A percentile compares a stretch with the other conserved stretches of the same genome.
Evolutionary conservation across 2,329 filamentous ascomycete species (phyloP).

Genomic region (Colletotrichum scovillei): DNA sequence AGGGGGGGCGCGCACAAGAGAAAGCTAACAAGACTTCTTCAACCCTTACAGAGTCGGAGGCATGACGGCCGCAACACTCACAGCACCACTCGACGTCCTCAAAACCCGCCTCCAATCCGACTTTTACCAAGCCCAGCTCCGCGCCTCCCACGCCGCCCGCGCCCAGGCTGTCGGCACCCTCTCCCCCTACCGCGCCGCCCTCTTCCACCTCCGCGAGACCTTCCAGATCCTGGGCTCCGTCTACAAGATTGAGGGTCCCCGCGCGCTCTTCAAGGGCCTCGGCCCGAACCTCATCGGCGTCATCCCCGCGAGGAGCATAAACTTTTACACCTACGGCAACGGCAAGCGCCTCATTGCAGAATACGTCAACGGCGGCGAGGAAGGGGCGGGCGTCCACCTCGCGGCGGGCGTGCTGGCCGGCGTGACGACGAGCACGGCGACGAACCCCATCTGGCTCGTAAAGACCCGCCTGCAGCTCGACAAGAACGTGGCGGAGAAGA

Average conservation of each 20-base stretch:
- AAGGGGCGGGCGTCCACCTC: constrained; percentile 82
- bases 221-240: constrained; percentile 87
- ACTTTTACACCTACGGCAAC: constrained; percentile 94
- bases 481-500: constrained; percentile 78
- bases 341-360: constrained; percentile 85
- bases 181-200: constrained; percentile 71
- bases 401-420: constrained; percentile 81
- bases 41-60: constrained; percentile 75
- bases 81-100: constrained; percentile 91
- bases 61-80: constrained; percentile 93
- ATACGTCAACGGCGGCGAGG: constrained; percentile 76
- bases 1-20: background rate
- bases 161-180: constrained; percentile 62
- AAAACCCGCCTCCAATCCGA: constrained; percentile 95
- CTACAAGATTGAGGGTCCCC: constrained; percentile 82
- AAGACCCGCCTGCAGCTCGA: constrained; percentile 95
- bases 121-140: constrained; percentile 89
- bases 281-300: constrained; percentile 92
- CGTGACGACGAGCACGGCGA: constrained; percentile 87
- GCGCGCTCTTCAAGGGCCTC: constrained; percentile 93
- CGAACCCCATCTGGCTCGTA: constrained; percentile 96
- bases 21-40: constrained; percentile 16
- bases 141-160: constrained; percentile 72
- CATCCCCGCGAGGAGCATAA: constrained; percentile 89
- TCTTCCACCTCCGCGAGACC: constrained; percentile 85